Evolutionary conservation across 2,329 filamentous ascomycete genomes (phyloP), one percentile per base, ranked within the genome.

Genomic region (Curvularia sp.): DNA sequence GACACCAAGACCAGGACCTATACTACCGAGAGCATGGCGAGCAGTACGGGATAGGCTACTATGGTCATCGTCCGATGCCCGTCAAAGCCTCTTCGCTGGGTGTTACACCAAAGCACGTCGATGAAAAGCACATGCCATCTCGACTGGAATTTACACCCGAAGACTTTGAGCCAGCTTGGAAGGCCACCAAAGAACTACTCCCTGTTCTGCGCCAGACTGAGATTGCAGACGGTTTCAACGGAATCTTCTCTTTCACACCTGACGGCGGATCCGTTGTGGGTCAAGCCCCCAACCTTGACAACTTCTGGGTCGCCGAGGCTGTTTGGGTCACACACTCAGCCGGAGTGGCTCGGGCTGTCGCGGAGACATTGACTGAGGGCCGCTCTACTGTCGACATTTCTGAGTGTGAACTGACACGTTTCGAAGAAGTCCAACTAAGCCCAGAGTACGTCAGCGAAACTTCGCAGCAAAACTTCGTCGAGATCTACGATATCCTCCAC

Each of bases 311-410:
- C 0, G 86, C 86, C 0, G 86, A 89, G 65, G 86, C 86, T 5
- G 85, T 89, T 0, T 89, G 86, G 86, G 86, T 88, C 0, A 89
- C 86, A 18, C 86, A 89, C 62, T 88, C 86, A 0, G 86, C 85
- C 0, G 86, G 86, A 24, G 83, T 88, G 1, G 86, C 86, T 8
- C 82, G 85, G 26, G 85, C 86, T 0, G 69, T 89, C 1, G 86
- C 86, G 0, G 81, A 89, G 67, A 67, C 86, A 0, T 75, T 89
- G 26, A 88, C 86, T 0, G 80, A 78, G 0, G 86, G 86, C 2
- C 78, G 77, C 24, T 86, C 86, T 0, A 72, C 79, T 4, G 79
- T 87, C 33, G 86, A 88, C 51, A 75, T 88, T 4, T 76, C 83
- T 2, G 86, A 86, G 41, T 87, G 85, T 63, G 86, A 88, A 39